A percentile compares a stretch with the other conserved stretches of the same genome.
These are phyloP conservation scores for Fusarium staphyleae DNA, from an alignment of 2,329 filamentous ascomycete genomes.

Conservation along the genomic window DNA sequence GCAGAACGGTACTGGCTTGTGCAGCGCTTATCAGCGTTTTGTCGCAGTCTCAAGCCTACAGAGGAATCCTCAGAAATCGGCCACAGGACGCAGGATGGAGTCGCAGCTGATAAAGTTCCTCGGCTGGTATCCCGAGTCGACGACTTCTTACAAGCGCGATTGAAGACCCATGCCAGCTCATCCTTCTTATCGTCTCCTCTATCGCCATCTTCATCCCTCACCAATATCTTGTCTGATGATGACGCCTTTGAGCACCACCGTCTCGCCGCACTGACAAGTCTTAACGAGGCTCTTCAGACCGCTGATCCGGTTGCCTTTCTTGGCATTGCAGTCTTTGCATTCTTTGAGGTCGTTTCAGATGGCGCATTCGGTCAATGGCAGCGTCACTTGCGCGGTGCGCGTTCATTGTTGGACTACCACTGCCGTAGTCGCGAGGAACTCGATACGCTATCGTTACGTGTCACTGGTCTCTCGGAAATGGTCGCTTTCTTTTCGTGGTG, in stretches of 20 bases:
- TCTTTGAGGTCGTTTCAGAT: conserved; percentile 53
- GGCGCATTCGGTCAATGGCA: conserved; percentile 50
- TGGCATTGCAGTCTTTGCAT: conserved; percentile 53
- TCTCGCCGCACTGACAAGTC: conserved; percentile 46
- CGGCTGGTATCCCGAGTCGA: conserved; percentile 38
- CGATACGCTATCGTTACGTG: conserved; percentile 42
- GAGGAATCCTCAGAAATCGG: conserved; percentile 1
- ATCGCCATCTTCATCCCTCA: background rate
- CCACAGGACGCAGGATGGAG: conserved; percentile 5
- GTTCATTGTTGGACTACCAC: conserved; percentile 50
- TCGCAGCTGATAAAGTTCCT: conserved; percentile 24
- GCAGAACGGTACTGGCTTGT: background rate
- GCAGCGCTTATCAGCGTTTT: conserved; percentile 33
- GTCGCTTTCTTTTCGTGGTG: conserved; percentile 52
- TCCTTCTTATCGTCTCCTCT: background rate
- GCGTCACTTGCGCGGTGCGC: conserved; percentile 50
- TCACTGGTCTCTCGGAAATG: conserved; percentile 49
- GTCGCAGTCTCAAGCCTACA: conserved; percentile 36
- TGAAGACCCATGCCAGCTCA: conserved; percentile 14
- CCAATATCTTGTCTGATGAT: background rate
- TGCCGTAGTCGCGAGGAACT: conserved; percentile 47
- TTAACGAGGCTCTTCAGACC: conserved; percentile 49
- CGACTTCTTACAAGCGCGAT: conserved; percentile 39
- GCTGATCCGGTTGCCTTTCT: conserved; percentile 52
- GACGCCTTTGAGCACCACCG: conserved; percentile 32